A percentile compares a stretch with the other conserved stretches of the same genome.
Conservation (phyloP, 73 alveolate species). For the Paramecium tetraurelia region DNA sequence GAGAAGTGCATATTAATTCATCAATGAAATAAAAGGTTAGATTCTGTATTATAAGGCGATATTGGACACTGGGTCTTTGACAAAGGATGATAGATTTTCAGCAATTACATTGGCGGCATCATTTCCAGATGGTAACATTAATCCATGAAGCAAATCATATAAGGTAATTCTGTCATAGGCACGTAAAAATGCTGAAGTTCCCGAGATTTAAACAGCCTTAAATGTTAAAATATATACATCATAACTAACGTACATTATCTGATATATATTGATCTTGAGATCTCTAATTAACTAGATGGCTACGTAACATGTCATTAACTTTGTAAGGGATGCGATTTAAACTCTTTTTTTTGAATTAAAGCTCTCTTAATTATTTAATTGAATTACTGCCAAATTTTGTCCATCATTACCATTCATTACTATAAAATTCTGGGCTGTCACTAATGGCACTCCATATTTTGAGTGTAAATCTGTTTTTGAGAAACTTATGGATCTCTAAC, state of each 20-base stretch:
- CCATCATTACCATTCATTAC: neutral
- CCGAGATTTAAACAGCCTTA: conserved; percentile 72
- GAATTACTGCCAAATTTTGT: neutral
- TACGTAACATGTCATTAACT: conserved; percentile 56
- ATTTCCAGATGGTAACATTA: conserved; percentile 66
- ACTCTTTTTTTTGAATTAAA: conserved; percentile 15
- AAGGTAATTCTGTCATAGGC: conserved; percentile 41
- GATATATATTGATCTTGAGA: neutral
- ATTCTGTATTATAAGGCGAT: conserved; percentile 1
- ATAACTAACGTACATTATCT: neutral
- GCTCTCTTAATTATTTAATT: neutral
- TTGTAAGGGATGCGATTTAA: conserved; percentile 50
- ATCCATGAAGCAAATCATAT: conserved; percentile 52
- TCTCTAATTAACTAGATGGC: conserved; percentile 20
- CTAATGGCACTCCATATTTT: neutral
- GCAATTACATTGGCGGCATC: conserved; percentile 66
- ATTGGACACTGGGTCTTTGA: conserved; percentile 8
- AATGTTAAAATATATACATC: neutral
- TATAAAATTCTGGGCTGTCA: neutral
- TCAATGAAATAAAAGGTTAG: conserved; percentile 38
- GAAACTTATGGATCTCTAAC: neutral
- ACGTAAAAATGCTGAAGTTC: conserved; percentile 58
- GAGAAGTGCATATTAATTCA: conserved; percentile 46
- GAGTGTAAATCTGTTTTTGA: neutral
- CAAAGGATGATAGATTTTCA: conserved; percentile 31